Base-by-base conservation (phyloP, 2,329 filamentous ascomycete species). In the Dactylellina leptospora region DNA sequence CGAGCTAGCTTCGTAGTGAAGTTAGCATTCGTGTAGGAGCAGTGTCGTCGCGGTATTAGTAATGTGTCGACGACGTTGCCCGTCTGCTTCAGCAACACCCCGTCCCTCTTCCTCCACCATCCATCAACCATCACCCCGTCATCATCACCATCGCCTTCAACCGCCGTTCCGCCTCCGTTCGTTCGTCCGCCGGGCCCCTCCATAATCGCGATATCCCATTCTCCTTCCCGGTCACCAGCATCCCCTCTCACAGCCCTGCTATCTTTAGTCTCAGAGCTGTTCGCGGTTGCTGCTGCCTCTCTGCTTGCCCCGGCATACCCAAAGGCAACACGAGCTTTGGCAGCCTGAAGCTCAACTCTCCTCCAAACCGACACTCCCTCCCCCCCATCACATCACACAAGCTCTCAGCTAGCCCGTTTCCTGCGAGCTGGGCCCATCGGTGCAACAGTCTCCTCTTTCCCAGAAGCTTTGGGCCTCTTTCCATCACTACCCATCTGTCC, bases 321-420 rank as follows among this genome's bases (percentile, higher is more conserved):
- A 38, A 36, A 16, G 23, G 59, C 59, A 63, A 63, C 59, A 63
- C 59, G 59, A 44, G 55, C 36, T 40, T 45, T 47, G 50, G 22
- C 25, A 47, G 27, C 38, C 40, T 55, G 33, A 47, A 63, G 48
- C 55, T 47, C 18, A 51, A 16, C 25, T 36, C 30, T 18, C 44
- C 25, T 40, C 53, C 44, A 22, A 38, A 22, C 28, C 45, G 16
- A 16, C 61, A 42, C 16, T 11, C 33, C 20, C 23, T 8, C 47
- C 38, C 23, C 40, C 22, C 36, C 38, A 48, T 28, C 45, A 6
- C 20, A 20, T 27, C 55, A 36, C 27, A 55, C n/a, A n/a, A 42
- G 51, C 51, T 51, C n/a, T n/a, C 27, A 9, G 16, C 51, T 33
- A n/a, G 30, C 25, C 23, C 33, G 33, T 11, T 53, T 9, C 25